A percentile compares a stretch with the other conserved stretches of the same genome.
Evolutionary conservation across 441 rosid genomes (phyloP).

Genomic region (Jatropha podagrica): DNA sequence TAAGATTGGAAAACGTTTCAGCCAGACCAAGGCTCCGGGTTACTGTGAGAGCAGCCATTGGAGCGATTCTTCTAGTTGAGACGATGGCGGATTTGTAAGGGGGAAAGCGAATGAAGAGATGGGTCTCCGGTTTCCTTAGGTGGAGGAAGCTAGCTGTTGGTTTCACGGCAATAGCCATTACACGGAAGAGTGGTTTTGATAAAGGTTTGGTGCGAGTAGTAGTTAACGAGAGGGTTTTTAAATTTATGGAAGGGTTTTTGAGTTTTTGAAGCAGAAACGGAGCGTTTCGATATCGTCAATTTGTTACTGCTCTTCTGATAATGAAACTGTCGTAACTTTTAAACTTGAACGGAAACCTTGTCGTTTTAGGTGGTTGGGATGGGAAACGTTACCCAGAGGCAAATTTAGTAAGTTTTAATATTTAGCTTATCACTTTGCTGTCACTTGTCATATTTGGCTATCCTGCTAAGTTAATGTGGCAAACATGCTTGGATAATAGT

Average conservation of each 20-base stretch:
- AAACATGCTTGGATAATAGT: no score
- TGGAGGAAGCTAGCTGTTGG: slow-evolving; percentile 32
- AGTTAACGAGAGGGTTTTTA: background rate
- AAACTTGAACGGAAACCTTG: no score
- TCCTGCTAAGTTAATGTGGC: no score
- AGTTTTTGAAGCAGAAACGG: background rate
- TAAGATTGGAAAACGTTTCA: slow-evolving; percentile 71
- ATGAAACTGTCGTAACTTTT: no score
- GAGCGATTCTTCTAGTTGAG: slow-evolving; percentile 39
- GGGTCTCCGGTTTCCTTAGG: slow-evolving; percentile 31
- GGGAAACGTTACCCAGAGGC: no score
- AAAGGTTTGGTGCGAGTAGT: background rate
- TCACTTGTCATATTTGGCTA: no score
- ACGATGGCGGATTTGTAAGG: slow-evolving; percentile 28
- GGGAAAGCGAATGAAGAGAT: slow-evolving; percentile 18
- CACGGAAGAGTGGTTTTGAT: background rate
- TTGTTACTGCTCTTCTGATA: background rate
- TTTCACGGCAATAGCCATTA: slow-evolving; percentile 46
- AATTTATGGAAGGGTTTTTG: background rate
- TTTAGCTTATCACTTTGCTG: no score
- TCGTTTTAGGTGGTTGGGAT: no score
- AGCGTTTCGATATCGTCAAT: background rate
- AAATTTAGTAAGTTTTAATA: no score
- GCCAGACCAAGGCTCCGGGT: slow-evolving; percentile 50
- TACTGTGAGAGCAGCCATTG: slow-evolving; percentile 53